Base-by-base conservation (phyloP, 441 rosid species). In the Erodium trifolium region DNA sequence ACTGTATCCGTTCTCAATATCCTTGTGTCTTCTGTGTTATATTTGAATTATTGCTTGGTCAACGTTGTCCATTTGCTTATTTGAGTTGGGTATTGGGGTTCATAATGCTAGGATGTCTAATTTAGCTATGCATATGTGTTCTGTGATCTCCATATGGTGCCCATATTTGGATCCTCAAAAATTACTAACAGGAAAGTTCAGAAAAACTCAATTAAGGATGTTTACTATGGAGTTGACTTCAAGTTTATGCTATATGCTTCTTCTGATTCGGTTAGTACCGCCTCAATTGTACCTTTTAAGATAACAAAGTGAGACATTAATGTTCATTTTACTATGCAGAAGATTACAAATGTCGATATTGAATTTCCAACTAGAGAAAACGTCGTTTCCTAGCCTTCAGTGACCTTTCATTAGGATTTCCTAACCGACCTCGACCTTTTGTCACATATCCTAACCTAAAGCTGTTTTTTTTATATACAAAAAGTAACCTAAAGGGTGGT, bases 31-130 rank as follows among this genome's bases (percentile, higher is more conserved):
- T 55, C 6, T 17, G 63, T 16, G 14, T 18, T 17, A 1, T 6
- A 8, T 57, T 57, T 57, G 63, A 57, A 57, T 14, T 57, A 57
- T 57, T 57, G 63, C 8, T 57, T 17, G 9, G 59, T 53, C 59
- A 53, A 53, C 12, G 59, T 53, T 53, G 27, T 7, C 23, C 23
- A 57, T 57, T 57, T 17, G 13, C 12, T 17, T 8, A 57, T 27
- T 57, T 57, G 63, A 10, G 19, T 57, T 12, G 29, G 1, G 63
- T 5, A 1, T 18, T 57, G 63, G 63, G 12, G 63, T 17, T 57
- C 31, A 57, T n/a, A n/a, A 55, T 55, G 63, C 23, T 55, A 5
- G 63, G 3, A 55, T 55, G 27, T 55, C 63, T 55, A 18, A 16
- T 8, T 53, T 55, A 55, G 27, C 27, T 55, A 14, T 55, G 63